Evolutionary conservation across 495 filamentous ascomycete genomes (phyloP).

Genomic region (Hyaloscypha hepaticicola): DNA sequence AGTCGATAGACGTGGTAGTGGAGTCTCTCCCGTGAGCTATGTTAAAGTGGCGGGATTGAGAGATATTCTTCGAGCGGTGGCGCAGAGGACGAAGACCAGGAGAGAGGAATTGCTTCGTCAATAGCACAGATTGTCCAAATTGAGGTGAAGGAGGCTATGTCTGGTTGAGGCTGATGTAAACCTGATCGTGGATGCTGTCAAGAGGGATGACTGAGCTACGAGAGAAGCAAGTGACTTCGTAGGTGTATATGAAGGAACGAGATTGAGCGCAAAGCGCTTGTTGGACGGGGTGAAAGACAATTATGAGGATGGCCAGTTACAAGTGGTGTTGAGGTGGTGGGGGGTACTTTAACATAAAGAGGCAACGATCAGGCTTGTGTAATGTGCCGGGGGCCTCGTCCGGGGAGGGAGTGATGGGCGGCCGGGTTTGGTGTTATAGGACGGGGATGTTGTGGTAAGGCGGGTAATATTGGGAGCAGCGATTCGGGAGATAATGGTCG

Average conservation of each 20-base stretch:
- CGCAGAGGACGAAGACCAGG: not conserved
- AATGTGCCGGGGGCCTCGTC: slow-evolving; percentile 8
- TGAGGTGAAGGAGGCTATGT: not conserved
- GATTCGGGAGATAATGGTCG: not conserved
- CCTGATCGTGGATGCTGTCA: not conserved
- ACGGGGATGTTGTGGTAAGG: not conserved
- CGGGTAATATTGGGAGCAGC: not conserved
- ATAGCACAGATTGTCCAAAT: not conserved
- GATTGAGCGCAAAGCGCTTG: slow-evolving; percentile 16
- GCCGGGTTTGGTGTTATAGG: not conserved
- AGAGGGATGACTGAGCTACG: not conserved
- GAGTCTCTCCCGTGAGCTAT: too few relatives aligned
- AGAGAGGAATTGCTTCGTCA: not conserved
- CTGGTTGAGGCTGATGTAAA: not conserved
- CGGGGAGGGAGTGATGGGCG: slow-evolving; percentile 7
- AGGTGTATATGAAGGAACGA: not conserved
- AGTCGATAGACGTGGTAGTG: not conserved
- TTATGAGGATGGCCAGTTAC: slow-evolving; percentile 15
- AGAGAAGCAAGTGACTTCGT: not conserved
- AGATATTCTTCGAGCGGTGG: too few relatives aligned
- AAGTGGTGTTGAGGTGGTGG: slow-evolving; percentile 14
- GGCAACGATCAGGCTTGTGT: slow-evolving; percentile 22
- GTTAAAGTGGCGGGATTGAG: too few relatives aligned
- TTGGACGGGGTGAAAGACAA: not conserved
- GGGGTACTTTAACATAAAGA: slow-evolving; percentile 15